These are phyloP conservation scores for Schizonepeta tenuifolia DNA, from an alignment of 257 asterid genomes.

Conservation along the genomic window DNA sequence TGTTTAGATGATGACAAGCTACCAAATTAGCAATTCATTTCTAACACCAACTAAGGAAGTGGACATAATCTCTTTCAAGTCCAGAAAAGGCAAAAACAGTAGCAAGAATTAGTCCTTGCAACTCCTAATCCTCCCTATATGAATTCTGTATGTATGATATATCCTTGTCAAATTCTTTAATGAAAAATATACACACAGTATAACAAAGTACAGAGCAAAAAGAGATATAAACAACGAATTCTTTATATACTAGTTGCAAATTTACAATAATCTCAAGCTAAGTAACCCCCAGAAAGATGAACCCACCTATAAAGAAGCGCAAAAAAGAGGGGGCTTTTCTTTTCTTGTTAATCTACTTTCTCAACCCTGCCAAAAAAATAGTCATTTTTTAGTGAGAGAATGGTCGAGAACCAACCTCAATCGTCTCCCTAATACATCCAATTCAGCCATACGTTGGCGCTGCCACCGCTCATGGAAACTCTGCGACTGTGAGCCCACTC, in stretches of 20 bases:
- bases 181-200: neutral
- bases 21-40: constrained; percentile 5
- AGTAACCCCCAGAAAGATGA: constrained; percentile 7
- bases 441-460: constrained; percentile 68
- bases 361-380: constrained; percentile 27
- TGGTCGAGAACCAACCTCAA: constrained; percentile 71
- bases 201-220: constrained; percentile 3
- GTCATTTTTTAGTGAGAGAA: constrained; percentile 54
- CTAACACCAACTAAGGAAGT: neutral
- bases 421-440: constrained; percentile 66
- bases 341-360: constrained; percentile 21
- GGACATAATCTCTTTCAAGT: neutral
- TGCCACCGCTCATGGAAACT: constrained; percentile 61
- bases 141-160: neutral
- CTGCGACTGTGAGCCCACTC: constrained; percentile 31
- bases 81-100: neutral
- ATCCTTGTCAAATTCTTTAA: neutral
- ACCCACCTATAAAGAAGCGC: constrained; percentile 13
- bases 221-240: constrained; percentile 6
- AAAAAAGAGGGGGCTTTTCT: neutral
- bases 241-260: constrained; percentile 31
- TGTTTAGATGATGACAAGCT: neutral
- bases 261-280: constrained; percentile 37
- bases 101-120: neutral
- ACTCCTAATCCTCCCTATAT: neutral